These are phyloP conservation scores for Coemansia sp. DNA, from an alignment of 192 early-diverging fungal species.

Conservation along the genomic window DNA sequence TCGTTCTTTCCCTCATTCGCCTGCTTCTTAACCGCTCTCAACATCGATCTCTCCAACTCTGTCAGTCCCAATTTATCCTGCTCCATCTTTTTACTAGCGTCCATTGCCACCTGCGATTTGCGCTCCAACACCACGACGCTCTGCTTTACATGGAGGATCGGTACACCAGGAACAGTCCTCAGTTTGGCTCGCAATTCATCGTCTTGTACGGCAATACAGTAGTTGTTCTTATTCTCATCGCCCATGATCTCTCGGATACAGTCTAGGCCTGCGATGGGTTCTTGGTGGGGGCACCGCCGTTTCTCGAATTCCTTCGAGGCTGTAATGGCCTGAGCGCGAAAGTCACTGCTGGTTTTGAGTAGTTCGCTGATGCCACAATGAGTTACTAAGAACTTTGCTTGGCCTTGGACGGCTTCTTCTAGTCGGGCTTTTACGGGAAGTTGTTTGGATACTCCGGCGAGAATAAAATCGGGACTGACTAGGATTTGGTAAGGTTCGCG, in stretches of 20 bases:
- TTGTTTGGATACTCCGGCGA: slow-evolving; percentile 65
- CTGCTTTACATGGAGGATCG: slow-evolving; percentile 83
- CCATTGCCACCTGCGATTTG: slow-evolving; percentile 59
- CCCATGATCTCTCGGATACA: slow-evolving; percentile 82
- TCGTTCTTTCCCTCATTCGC: slow-evolving; percentile 27
- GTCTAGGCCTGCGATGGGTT: slow-evolving; percentile 58
- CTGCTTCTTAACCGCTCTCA: slow-evolving; percentile 58
- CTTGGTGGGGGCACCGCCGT: slow-evolving; percentile 78
- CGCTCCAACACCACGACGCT: slow-evolving; percentile 82
- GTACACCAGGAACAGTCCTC: slow-evolving; percentile 76
- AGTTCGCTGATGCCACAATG: slow-evolving; percentile 77
- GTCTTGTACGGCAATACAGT: slow-evolving; percentile 86
- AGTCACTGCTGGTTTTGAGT: slow-evolving; percentile 62
- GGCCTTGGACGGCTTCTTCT: slow-evolving; percentile 65
- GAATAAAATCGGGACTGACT: slow-evolving; percentile 85
- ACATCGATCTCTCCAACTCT: slow-evolving; percentile 57
- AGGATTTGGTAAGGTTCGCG: slow-evolving; percentile 89
- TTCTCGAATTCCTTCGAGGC: slow-evolving; percentile 73
- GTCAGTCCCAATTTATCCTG: slow-evolving; percentile 59
- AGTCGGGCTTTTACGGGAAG: slow-evolving; percentile 67
- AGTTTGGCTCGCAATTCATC: slow-evolving; percentile 63
- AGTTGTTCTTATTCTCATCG: slow-evolving; percentile 76
- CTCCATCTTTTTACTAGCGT: slow-evolving; percentile 33
- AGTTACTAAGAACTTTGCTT: slow-evolving; percentile 69
- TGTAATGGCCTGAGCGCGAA: slow-evolving; percentile 61